Conservation (phyloP, 192 early-diverging fungal species). For the Umbelopsis sp. region DNA sequence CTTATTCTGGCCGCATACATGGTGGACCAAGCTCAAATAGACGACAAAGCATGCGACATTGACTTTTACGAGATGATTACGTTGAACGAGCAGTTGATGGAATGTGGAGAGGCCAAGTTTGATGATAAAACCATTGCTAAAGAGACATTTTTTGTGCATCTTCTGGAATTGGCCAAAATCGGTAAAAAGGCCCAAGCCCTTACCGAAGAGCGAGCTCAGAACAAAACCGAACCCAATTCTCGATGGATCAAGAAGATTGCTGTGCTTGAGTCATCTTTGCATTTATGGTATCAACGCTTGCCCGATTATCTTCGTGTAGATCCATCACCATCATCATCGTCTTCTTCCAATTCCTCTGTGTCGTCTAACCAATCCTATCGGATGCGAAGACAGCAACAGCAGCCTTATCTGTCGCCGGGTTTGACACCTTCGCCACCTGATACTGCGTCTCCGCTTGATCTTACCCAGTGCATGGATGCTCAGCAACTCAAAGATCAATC, state of each 20-base stretch:
- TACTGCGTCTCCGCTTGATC: conserved; percentile 10
- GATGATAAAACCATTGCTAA: conserved; percentile 32
- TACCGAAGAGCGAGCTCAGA: background rate
- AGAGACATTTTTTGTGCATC: conserved; percentile 35
- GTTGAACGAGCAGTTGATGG: conserved; percentile 19
- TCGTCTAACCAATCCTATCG: conserved; percentile 3
- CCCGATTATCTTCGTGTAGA: conserved; percentile 27
- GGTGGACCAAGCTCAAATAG: conserved; percentile 26
- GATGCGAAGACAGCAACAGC: background rate
- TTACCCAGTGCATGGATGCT: conserved; percentile 18
- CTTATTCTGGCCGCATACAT: conserved; percentile 24
- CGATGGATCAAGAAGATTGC: conserved; percentile 26
- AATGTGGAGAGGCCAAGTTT: background rate
- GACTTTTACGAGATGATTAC: conserved; percentile 38
- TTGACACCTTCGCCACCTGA: conserved; percentile 15
- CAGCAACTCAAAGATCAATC: conserved; percentile 24
- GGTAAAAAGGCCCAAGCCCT: conserved; percentile 25
- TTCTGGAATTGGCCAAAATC: conserved; percentile 29
- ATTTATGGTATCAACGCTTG: conserved; percentile 31
- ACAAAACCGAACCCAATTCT: conserved; percentile 2
- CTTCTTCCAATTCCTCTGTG: background rate
- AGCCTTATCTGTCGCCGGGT: background rate
- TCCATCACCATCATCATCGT: background rate
- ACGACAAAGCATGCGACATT: conserved; percentile 32
- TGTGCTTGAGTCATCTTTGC: conserved; percentile 24